Evolutionary conservation across 495 filamentous ascomycete genomes (phyloP), one percentile per base, ranked within the genome.

Genomic region (Hyphodiscus hymeniophilus): DNA sequence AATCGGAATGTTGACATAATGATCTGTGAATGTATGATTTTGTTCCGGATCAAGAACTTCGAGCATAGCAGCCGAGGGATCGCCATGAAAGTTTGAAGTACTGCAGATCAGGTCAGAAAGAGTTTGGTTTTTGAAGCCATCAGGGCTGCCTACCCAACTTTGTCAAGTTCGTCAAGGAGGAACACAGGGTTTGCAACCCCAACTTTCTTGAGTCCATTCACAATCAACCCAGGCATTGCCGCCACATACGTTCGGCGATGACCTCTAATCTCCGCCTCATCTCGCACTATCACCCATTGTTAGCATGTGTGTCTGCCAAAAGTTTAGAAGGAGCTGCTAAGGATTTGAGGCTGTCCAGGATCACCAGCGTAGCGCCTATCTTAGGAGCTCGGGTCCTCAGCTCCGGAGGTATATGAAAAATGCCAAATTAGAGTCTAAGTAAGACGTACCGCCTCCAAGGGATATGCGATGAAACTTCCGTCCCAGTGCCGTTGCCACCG

Each of bases 11-110:
- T 86, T 90, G 64, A 99, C 81, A 65, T 97, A 99, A 65, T 99
- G 94, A 57, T 99, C 94, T 11, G 76, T 84, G 66, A 99, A 99
- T 13, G 80, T 81, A 64, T 94, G 74, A 57, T 99, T 99, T 66
- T 99, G 94, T 63, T 99, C 94, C 7, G 94, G 94, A 59, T 99
- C 94, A 18, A 99, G 76, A 11, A 99, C 94, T 65, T 99, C 94
- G 12, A 99, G 79, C 89, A 99, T 94, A 0, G 94, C 94, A n/a
- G 94, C 94, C 21, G 88, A 94, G 7, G 94, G 94, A 58, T 99
- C 94, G 30, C 94, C 94, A 57, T 99, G 89, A 66, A 89, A 85
- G 63, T 90, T 96, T 31, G 87, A 79, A 47, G 82, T 82, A 48
- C 56, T 59, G 20, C 24, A 21, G 34, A 1, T 16, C 6, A 1